Evolutionary conservation across 768 basidiomycete species (phyloP), one percentile per base, ranked within the genome.

Genomic region (Paxillus rubicundulus): DNA sequence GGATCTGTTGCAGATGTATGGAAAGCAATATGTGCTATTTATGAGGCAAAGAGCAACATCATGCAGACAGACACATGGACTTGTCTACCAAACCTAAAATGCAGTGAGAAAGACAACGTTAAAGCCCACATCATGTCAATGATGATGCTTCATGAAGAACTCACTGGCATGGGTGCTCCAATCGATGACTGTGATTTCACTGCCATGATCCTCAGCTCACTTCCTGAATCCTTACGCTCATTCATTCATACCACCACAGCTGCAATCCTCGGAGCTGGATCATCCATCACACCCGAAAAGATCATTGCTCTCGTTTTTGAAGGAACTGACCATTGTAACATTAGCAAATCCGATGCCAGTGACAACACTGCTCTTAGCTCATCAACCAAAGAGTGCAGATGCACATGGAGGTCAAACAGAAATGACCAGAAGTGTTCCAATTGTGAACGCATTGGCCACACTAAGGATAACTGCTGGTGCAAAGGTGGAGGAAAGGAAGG

Each of bases 401-500:
- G 28, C 5, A n/a, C 27, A 14, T 32, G 20, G 21, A 50, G 45
- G 30, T 20, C 28, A 1, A 45, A n/a, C n/a, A n/a, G n/a, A n/a
- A n/a, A n/a, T n/a, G n/a, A n/a, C n/a, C n/a, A n/a, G n/a, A n/a
- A 45, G 10, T 12, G 16, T 7, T n/a, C 17, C 10, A 71, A 70
- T 49, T 74, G 71, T 55, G 55, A 50, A 49, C 45, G 30, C 34
- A 3, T 20, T 38, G 63, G 70, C 1, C 71, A 74, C 33, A 18
- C 44, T 3, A 60, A 61, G 16, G 49, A 53, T 16, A 46, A 69
- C 12, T 74, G 73, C 49, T 74, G 57, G 51, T 59, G 60, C 9
- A 49, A 62, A 42, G 72, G 72, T 9, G 69, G 74, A 27, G 70
- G 72, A 39, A 68, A 70, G 54, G 70, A 71, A 38, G 72, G 73